A percentile compares a stretch with the other conserved stretches of the same genome.
phyloP scores from a whole-genome alignment of 1,139 yeast species.

The Taphrina wiesneri region DNA sequence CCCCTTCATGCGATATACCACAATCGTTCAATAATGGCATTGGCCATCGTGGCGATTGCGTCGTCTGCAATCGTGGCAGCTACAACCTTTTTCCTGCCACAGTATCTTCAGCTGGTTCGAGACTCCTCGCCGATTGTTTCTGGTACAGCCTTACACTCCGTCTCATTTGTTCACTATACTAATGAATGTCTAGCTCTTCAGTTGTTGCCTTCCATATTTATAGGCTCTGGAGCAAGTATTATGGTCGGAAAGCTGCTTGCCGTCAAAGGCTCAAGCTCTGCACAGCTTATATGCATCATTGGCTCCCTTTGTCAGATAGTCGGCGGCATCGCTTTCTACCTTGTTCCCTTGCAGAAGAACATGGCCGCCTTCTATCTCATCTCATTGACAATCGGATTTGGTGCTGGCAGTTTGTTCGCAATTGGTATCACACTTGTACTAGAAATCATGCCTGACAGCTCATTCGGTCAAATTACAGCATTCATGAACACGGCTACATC shows the following conservation, averaged over 20 bases:
- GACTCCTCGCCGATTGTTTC: constrained; percentile 10
- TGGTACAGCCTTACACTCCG: neutral
- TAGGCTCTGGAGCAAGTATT: constrained; percentile 12
- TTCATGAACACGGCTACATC: constrained; percentile 18
- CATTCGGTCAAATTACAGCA: constrained; percentile 14
- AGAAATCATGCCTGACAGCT: constrained; percentile 17
- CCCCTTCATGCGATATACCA: constrained; percentile 10
- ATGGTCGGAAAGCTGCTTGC: constrained; percentile 8
- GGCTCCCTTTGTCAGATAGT: constrained; percentile 11
- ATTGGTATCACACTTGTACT: constrained; percentile 24
- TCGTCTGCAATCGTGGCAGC: constrained; percentile 8
- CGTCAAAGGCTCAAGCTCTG: constrained; percentile 3
- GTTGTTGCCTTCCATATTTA: constrained; percentile 8
- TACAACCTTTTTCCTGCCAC: constrained; percentile 21
- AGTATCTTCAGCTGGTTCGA: constrained; percentile 24
- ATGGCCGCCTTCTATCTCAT: neutral
- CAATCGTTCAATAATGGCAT: constrained; percentile 5
- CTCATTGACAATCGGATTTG: neutral
- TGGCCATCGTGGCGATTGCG: neutral
- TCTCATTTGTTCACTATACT: neutral
- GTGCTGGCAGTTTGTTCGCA: constrained; percentile 16
- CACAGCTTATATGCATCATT: constrained; percentile 8
- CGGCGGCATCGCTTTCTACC: constrained; percentile 14
- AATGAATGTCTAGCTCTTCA: neutral
- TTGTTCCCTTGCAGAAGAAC: neutral